Percentiles rank a stretch among this genome's conserved stretches.
Conservation (phyloP, 164 flowering plant genomes). For the Buxus sempervirens region DNA sequence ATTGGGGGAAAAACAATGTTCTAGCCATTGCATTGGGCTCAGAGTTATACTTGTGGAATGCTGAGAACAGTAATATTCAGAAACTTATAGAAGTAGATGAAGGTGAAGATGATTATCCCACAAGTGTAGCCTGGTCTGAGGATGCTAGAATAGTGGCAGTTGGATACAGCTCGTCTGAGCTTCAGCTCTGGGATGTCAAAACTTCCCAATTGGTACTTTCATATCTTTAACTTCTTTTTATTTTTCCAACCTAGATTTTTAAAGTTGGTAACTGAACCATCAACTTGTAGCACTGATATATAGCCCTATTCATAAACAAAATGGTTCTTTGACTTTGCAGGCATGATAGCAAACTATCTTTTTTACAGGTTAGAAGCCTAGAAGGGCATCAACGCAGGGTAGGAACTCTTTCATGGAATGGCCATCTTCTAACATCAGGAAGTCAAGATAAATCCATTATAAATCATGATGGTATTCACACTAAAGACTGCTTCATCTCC, state of each 20-base stretch:
- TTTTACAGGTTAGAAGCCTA: slow-evolving; percentile 33
- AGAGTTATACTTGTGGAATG: slow-evolving; percentile 39
- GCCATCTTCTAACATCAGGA: slow-evolving; percentile 39
- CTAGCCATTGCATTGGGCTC: slow-evolving; percentile 47
- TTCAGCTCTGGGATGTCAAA: slow-evolving; percentile 52
- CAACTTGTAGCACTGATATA: too few relatives aligned
- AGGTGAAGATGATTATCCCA: slow-evolving; percentile 20
- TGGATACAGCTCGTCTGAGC: slow-evolving; percentile 30
- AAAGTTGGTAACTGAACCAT: not conserved
- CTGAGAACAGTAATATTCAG: slow-evolving; percentile 5
- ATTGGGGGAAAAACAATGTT: slow-evolving; percentile 53
- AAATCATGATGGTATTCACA: slow-evolving; percentile 44
- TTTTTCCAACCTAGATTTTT: not conserved
- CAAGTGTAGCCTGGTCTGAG: slow-evolving; percentile 50
- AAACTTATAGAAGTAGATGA: slow-evolving; percentile 17
- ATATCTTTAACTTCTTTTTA: not conserved
- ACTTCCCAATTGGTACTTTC: slow-evolving; percentile 29
- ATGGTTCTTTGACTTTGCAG: too few relatives aligned
- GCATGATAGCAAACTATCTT: too few relatives aligned
- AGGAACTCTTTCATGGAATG: slow-evolving; percentile 44
- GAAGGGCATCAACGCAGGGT: slow-evolving; percentile 37
- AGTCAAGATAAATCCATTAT: slow-evolving; percentile 39
- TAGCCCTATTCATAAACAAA: too few relatives aligned
- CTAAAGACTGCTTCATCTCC: not conserved
- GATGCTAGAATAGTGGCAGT: slow-evolving; percentile 37